Evolutionary conservation across 495 filamentous ascomycete species (phyloP).

Genomic region (Cryomyces antarcticus): DNA sequence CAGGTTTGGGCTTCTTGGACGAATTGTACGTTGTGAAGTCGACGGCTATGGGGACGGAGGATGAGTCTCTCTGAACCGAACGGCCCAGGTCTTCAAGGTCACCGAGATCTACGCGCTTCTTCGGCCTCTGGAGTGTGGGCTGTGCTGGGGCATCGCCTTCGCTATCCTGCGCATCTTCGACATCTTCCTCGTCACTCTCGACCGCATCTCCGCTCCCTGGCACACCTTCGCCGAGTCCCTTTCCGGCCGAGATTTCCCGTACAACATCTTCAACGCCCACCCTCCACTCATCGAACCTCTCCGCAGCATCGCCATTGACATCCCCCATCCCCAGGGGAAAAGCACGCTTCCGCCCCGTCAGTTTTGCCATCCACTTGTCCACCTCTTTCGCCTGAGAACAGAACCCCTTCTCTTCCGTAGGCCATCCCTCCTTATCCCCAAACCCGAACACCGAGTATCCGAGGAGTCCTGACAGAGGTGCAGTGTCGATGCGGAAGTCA

Average conservation of each 20-base stretch:
- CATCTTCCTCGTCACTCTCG: constrained; percentile 63
- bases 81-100: constrained; percentile 76
- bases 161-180: constrained; percentile 35
- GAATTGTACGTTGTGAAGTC: constrained; percentile 56
- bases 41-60: constrained; percentile 41
- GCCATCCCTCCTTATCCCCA: constrained; percentile 80
- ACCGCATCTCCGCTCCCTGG: constrained; percentile 59
- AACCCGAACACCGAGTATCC: constrained; percentile 91
- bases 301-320: constrained; percentile 46
- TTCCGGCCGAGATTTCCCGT: constrained; percentile 36
- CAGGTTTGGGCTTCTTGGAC: constrained; percentile 19
- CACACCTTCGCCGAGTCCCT: constrained; percentile 59
- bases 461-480: constrained; percentile 49
- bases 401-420: constrained; percentile 72
- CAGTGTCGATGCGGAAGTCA: constrained; percentile 88
- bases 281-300: constrained; percentile 55
- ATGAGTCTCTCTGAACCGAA: constrained; percentile 22
- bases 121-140: constrained; percentile 12
- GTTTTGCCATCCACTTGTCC: constrained; percentile 87
- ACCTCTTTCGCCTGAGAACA: constrained; percentile 76
- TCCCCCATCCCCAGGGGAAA: constrained; percentile 81
- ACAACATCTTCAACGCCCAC: constrained; percentile 53
- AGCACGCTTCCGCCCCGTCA: constrained; percentile 59
- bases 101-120: constrained; percentile 22
- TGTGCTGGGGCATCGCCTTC: constrained; percentile 31